Conservation (phyloP, 2,329 filamentous ascomycete genomes). For the Cladobotryum protrusum region DNA sequence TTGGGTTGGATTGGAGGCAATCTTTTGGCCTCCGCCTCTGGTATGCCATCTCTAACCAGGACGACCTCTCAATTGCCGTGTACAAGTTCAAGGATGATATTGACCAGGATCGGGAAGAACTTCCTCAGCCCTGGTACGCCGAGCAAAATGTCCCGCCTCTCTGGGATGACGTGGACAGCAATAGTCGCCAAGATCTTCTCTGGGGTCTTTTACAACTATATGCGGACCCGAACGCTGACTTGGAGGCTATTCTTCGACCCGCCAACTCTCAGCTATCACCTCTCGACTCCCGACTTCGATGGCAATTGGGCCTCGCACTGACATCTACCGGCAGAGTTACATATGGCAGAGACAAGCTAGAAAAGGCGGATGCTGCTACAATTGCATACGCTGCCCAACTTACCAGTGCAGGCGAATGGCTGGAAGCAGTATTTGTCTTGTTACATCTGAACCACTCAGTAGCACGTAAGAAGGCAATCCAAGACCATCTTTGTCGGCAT, state of each 20-base stretch:
- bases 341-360: slow-evolving; percentile 47
- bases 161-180: slow-evolving; percentile 55
- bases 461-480: slow-evolving; percentile 60
- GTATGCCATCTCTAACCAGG: slow-evolving; percentile 68
- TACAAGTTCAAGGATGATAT: slow-evolving; percentile 68
- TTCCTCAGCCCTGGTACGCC: slow-evolving; percentile 66
- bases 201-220: slow-evolving; percentile 85
- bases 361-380: slow-evolving; percentile 61
- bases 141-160: slow-evolving; percentile 51
- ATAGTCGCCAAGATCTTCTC: slow-evolving; percentile 66
- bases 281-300: slow-evolving; percentile 69
- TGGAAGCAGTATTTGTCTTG: slow-evolving; percentile 69
- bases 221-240: slow-evolving; percentile 47
- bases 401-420: slow-evolving; percentile 58
- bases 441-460: slow-evolving; percentile 62
- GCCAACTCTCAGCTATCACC: slow-evolving; percentile 71
- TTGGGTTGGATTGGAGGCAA: slow-evolving; percentile 87
- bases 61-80: slow-evolving; percentile 68
- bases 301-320: slow-evolving; percentile 74
- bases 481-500: slow-evolving; percentile 68
- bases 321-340: slow-evolving; percentile 43
- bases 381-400: slow-evolving; percentile 60
- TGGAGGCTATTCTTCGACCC: slow-evolving; percentile 69
- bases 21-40: slow-evolving; percentile 86
- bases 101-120: slow-evolving; percentile 61